Conservation (phyloP, 441 rosid species). For the Arabidopsis lyrata region DNA sequence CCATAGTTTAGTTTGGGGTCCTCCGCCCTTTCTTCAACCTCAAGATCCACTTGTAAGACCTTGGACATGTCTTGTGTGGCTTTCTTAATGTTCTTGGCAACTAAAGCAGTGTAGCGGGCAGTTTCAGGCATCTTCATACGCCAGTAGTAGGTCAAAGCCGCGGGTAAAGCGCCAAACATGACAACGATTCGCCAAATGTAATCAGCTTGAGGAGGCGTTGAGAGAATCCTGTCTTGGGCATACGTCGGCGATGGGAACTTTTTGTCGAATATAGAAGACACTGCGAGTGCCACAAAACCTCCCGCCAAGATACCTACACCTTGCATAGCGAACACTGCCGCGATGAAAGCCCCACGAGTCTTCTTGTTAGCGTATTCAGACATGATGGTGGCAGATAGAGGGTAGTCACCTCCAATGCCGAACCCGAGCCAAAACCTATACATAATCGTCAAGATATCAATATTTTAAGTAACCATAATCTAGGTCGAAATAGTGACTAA, state of each 20-base stretch:
- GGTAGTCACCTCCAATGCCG: slow-evolving; percentile 82
- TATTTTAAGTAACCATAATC: no score
- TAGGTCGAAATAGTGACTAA: no score
- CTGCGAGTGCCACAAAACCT: slow-evolving; percentile 51
- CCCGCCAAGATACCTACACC: slow-evolving; percentile 69
- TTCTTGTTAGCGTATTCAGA: slow-evolving; percentile 77
- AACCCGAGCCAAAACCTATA: slow-evolving; percentile 73
- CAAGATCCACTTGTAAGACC: slow-evolving; percentile 55
- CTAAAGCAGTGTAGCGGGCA: slow-evolving; percentile 64
- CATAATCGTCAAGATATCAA: no score
- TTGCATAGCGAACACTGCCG: slow-evolving; percentile 77
- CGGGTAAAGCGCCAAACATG: slow-evolving; percentile 58
- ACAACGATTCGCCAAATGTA: slow-evolving; percentile 61
- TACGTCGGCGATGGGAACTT: slow-evolving; percentile 36
- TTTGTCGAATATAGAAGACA: slow-evolving; percentile 41
- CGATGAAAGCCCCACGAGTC: slow-evolving; percentile 71
- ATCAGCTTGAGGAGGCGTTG: slow-evolving; percentile 49
- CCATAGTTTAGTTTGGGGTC: slow-evolving; percentile 49
- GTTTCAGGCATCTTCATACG: slow-evolving; percentile 69
- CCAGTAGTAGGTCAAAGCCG: slow-evolving; percentile 57
- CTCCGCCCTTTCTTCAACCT: slow-evolving; percentile 41
- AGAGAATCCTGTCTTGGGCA: no score
- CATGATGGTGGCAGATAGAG: slow-evolving; percentile 77
- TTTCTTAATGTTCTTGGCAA: slow-evolving; percentile 60
- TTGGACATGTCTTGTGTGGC: slow-evolving; percentile 65